Base-by-base conservation (phyloP, 2,329 filamentous ascomycete species). In the Monilinia vaccinii-corymbosi region DNA sequence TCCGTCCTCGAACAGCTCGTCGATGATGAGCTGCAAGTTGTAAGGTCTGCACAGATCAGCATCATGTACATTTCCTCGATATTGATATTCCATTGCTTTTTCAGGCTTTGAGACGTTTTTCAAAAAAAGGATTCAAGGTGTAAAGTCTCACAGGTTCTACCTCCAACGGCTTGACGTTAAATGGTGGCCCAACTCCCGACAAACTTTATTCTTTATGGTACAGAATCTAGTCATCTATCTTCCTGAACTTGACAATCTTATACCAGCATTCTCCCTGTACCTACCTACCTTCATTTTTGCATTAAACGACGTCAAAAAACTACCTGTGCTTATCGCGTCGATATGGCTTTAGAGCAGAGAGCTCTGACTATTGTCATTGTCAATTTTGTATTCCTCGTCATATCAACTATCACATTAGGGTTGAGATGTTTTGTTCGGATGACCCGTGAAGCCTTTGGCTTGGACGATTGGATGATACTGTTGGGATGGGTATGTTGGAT, bases 381-480 rank as follows among this genome's bases (percentile, higher is more conserved):
- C 34, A 58, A 58, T 23, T 51, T 58, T 42, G 32, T 58, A 5
- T 58, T 58, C 18, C n/a, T 58, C 13, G 46, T 36, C 4, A 23
- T 45, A 21, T 34, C 56, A 8, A 51, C 56, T 0, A 45, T 58
- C 23, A 40, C 48, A 16, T 58, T 58, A 31, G 45, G 36, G 40
- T n/a, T 42, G 18, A 36, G 36, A 42, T 32, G 23, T 34, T 58
- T 42, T 8, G 46, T 58, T 14, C 46, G 46, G 2, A 11, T 45
- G 18, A 42, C 56, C 9, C 56, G 46, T n/a, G 21, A 23, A 42
- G 46, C 28, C 0, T 58, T 58, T 14, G 46, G 56, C 14, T n/a
- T 58, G 8, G 56, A 58, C 1, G 56, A 58, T 11, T 58, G 56
- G 46, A 16, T 58, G 36, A 49, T 58, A 40, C 8, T 50, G 25